These are phyloP conservation scores for Wallacemonas sp. DNA, from an alignment of 208 protist species.

Conservation along the genomic window DNA sequence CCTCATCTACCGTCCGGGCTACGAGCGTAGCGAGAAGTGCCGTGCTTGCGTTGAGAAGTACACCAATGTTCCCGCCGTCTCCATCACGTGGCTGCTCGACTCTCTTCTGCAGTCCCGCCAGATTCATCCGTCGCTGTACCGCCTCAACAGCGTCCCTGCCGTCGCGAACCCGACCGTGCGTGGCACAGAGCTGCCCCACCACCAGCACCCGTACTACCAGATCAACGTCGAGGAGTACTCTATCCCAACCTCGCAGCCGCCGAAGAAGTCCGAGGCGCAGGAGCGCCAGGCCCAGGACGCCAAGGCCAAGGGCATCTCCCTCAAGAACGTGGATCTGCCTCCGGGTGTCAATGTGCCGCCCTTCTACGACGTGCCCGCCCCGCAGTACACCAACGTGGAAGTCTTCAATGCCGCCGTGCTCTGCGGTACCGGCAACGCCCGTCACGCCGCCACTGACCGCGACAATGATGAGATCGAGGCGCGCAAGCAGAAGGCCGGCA, in stretches of 20 bases:
- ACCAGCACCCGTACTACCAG: conserved; percentile 87
- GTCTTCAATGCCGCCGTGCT: conserved; percentile 61
- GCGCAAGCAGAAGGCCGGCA: conserved; percentile 34
- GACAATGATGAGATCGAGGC: conserved; percentile 56
- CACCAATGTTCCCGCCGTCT: conserved; percentile 55
- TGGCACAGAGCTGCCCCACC: conserved; percentile 72
- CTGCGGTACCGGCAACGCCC: conserved; percentile 34
- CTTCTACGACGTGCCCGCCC: conserved; percentile 57
- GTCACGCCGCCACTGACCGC: conserved; percentile 35
- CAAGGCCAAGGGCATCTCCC: conserved; percentile 22
- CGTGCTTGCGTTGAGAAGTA: conserved; percentile 64
- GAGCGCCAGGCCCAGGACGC: conserved; percentile 20
- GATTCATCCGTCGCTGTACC: conserved; percentile 77
- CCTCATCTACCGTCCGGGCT: conserved; percentile 83
- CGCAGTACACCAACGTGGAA: conserved; percentile 65
- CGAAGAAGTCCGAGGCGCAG: conserved; percentile 17
- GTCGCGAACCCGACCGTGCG: conserved; percentile 70
- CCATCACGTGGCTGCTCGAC: conserved; percentile 89
- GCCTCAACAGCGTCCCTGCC: conserved; percentile 65
- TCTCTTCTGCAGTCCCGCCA: conserved; percentile 87
- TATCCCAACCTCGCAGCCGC: conserved; percentile 72
- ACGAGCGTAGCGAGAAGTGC: conserved; percentile 92
- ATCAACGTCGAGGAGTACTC: conserved; percentile 82
- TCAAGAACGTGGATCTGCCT: conserved; percentile 26
- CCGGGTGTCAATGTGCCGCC: conserved; percentile 49